Conservation (phyloP, 1,284 basidiomycete genomes). For the Heterobasidion parviporum region DNA sequence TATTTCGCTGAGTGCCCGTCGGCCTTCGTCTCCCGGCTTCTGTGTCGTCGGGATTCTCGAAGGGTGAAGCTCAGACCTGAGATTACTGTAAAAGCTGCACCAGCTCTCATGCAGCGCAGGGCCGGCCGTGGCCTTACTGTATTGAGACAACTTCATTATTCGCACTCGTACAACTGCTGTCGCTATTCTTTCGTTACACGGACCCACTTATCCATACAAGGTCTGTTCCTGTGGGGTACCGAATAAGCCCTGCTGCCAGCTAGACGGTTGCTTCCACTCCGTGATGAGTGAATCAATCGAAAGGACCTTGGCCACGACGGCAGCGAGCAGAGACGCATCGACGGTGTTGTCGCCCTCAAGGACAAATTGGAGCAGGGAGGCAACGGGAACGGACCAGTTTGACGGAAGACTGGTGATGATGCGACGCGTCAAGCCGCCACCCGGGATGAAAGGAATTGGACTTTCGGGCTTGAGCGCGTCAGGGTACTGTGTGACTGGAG, state of each 20-base stretch:
- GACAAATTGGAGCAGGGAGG: slow-evolving; percentile 55
- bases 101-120: too few species aligned
- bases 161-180: too few species aligned
- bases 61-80: too few species aligned
- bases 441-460: slow-evolving; percentile 58
- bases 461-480: slow-evolving; percentile 20
- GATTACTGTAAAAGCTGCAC: too few species aligned
- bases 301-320: slow-evolving; percentile 41
- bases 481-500: slow-evolving; percentile 29
- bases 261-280: slow-evolving; percentile 51
- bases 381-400: slow-evolving; percentile 49
- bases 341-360: slow-evolving; percentile 73
- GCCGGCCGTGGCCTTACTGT: too few species aligned
- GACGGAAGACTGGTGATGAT: slow-evolving; percentile 48
- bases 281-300: slow-evolving; percentile 22
- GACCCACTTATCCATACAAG: slow-evolving; percentile 46
- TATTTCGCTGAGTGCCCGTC: too few species aligned
- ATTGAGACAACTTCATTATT: background rate
- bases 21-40: too few species aligned
- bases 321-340: slow-evolving; percentile 61
- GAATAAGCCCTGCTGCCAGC: slow-evolving; percentile 64
- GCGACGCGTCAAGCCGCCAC: slow-evolving; percentile 64
- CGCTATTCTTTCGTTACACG: background rate
- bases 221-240: slow-evolving; percentile 65
- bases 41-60: too few species aligned